Evolutionary conservation across 768 basidiomycete genomes (phyloP), one percentile per base, ranked within the genome.

Genomic region (Crassisporium funariophilum): DNA sequence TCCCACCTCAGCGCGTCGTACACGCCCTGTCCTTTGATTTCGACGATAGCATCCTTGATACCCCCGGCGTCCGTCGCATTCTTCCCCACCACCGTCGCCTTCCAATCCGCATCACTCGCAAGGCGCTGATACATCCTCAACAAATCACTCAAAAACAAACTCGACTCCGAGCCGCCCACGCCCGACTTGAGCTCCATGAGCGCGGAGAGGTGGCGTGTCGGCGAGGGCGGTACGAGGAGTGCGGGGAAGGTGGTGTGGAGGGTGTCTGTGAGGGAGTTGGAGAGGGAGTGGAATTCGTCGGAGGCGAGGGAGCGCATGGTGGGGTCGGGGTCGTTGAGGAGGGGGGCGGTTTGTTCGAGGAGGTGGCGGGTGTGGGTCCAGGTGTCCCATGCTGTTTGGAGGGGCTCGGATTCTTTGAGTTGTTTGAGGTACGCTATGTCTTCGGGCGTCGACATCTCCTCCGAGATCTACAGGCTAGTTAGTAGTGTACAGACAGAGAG

Each of bases 111-210:
- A 0, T 65, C 54, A 4, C 85, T 83, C 15, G 79, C 73, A 22
- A 84, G 74, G 11, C 89, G 79, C 19, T 77, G 68, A 62, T 98
- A 98, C 85, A 98, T 94, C 24, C 86, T 71, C 34, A 90, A 58
- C 21, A 98, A 62, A 41, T 95, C 87, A 1, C 70, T 76, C 2
- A 89, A 73, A 56, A 98, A 98, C 0, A 97, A 73, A 15, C 83
- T 80, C 2, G 94, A 79, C 64, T 99, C 95, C 0, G 85, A 83
- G 0, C 95, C 95, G 0, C 95, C 95, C 0, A 94, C 91, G 12
- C 94, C 95, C 0, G 93, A 82, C 58, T 95, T 95, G 38, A 98
- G 71, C 57, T 98, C 95, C 51, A 99, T 70, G 40, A 98, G 73
- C 2, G 91, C 91, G 8, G 88, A 86, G 12, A 91, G 71, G 2